Conservation (phyloP, 257 asterid genomes). For the Scutellaria galericulata region DNA sequence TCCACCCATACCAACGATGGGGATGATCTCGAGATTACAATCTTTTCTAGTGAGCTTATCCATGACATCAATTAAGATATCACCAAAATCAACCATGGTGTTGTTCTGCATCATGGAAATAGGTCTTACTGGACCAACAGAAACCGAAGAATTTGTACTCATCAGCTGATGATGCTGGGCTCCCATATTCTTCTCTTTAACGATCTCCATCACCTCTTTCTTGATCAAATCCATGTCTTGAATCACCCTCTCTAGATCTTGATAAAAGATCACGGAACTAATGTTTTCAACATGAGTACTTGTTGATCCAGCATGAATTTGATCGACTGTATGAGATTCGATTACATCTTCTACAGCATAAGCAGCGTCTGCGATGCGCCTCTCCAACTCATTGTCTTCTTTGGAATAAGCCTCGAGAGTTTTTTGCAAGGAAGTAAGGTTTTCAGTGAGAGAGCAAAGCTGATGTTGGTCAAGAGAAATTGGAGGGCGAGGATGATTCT, state of each 20-base stretch:
- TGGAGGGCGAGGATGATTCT: not conserved
- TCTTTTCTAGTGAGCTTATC: constrained; percentile 4
- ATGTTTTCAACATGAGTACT: too few species aligned
- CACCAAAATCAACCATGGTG: not conserved
- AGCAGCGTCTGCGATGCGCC: not conserved
- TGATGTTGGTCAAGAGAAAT: not conserved
- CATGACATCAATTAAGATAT: not conserved
- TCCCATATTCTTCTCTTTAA: not conserved
- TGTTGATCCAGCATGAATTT: not conserved
- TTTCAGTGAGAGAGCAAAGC: not conserved
- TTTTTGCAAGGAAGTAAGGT: not conserved
- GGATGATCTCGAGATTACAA: not conserved
- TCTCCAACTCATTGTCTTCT: not conserved
- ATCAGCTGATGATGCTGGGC: too few species aligned
- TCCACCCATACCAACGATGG: constrained; percentile 10
- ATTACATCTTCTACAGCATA: not conserved
- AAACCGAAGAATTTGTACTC: not conserved
- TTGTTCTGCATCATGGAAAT: not conserved
- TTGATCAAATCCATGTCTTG: constrained; percentile 13
- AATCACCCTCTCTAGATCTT: not conserved
- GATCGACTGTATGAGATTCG: not conserved
- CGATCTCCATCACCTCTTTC: not conserved
- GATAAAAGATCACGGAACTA: not conserved
- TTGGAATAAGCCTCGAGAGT: not conserved
- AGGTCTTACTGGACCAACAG: not conserved